These are phyloP conservation scores for Rhizophlyctis rosea DNA, from an alignment of 192 early-diverging fungal species.

Conservation along the genomic window DNA sequence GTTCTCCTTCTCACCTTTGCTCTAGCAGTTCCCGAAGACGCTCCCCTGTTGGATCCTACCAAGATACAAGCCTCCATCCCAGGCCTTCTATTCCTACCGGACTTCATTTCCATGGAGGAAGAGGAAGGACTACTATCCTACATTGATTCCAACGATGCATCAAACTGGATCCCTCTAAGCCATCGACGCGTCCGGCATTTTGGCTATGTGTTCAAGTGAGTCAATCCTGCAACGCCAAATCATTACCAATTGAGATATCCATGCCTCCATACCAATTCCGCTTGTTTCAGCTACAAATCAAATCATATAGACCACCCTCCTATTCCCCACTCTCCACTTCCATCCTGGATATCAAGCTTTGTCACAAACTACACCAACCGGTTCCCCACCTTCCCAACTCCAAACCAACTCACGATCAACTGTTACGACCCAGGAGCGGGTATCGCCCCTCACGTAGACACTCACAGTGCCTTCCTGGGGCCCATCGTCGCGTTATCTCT, in stretches of 20 bases:
- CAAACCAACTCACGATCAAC: slow-evolving; percentile 55
- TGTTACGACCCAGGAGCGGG: slow-evolving; percentile 51
- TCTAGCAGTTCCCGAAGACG: neutral
- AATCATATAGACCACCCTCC: no score
- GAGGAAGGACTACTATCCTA: slow-evolving; percentile 30
- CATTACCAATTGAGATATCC: neutral
- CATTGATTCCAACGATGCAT: slow-evolving; percentile 1
- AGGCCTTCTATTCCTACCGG: slow-evolving; percentile 29
- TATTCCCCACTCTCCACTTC: no score
- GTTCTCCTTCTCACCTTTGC: slow-evolving; percentile 40
- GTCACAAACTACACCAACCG: slow-evolving; percentile 1
- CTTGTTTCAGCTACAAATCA: no score
- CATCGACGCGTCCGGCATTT: slow-evolving; percentile 44
- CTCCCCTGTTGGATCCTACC: slow-evolving; percentile 9
- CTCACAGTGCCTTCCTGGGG: slow-evolving; percentile 43
- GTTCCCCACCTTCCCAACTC: slow-evolving; percentile 12
- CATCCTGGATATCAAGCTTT: no score
- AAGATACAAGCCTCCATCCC: slow-evolving; percentile 9
- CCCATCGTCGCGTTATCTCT: slow-evolving; percentile 39
- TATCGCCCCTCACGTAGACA: slow-evolving; percentile 50
- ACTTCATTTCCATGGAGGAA: slow-evolving; percentile 41
- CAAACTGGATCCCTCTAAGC: slow-evolving; percentile 37
- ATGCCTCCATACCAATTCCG: no score
- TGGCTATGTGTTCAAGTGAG: slow-evolving; percentile 32
- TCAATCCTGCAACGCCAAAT: neutral